These are phyloP conservation scores for Pseudogymnoascus sp. DNA, from an alignment of 2,329 filamentous ascomycete species.

Conservation along the genomic window DNA sequence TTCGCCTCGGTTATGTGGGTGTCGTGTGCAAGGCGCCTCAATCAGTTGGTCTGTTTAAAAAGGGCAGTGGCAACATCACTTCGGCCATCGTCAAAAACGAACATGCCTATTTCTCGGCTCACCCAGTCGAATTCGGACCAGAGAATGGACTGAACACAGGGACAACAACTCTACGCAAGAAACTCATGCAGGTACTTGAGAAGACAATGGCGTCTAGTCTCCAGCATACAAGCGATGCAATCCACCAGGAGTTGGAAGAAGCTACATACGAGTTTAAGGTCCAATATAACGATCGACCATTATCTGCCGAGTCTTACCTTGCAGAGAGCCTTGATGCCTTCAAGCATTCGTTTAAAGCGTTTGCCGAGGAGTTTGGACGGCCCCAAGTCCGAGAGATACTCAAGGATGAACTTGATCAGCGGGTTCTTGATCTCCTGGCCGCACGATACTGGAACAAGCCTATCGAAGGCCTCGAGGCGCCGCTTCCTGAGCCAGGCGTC, in stretches of 20 bases:
- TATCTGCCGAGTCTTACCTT: conserved; percentile 93
- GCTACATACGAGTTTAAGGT: conserved; percentile 99
- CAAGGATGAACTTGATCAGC: conserved; percentile 88
- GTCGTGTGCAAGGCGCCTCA: conserved; percentile 71
- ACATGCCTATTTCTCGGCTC: conserved; percentile 73
- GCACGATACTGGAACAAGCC: conserved; percentile 97
- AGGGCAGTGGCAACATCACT: conserved; percentile 71
- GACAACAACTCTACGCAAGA: conserved; percentile 80
- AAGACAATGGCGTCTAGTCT: conserved; percentile 94
- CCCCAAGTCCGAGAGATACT: conserved; percentile 82
- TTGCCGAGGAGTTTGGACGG: conserved; percentile 81
- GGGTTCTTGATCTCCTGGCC: conserved; percentile 85
- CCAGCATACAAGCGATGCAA: conserved; percentile 81
- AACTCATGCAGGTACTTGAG: conserved; percentile 93
- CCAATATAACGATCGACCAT: conserved; percentile 92
- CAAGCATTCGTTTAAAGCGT: conserved; percentile 96
- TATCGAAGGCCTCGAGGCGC: conserved; percentile 67
- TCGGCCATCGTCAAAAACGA: conserved; percentile 82
- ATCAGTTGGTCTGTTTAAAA: conserved; percentile 67
- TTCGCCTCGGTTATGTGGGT: conserved; percentile 92
- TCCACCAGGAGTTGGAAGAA: conserved; percentile 90
- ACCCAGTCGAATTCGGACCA: conserved; percentile 71
- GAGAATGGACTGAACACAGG: conserved; percentile 69
- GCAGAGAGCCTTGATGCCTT: conserved; percentile 92
- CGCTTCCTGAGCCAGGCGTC: conserved; percentile 60